Evolutionary conservation across 495 filamentous ascomycete genomes (phyloP), one percentile per base, ranked within the genome.

Genomic region (Apiosordaria backusii): DNA sequence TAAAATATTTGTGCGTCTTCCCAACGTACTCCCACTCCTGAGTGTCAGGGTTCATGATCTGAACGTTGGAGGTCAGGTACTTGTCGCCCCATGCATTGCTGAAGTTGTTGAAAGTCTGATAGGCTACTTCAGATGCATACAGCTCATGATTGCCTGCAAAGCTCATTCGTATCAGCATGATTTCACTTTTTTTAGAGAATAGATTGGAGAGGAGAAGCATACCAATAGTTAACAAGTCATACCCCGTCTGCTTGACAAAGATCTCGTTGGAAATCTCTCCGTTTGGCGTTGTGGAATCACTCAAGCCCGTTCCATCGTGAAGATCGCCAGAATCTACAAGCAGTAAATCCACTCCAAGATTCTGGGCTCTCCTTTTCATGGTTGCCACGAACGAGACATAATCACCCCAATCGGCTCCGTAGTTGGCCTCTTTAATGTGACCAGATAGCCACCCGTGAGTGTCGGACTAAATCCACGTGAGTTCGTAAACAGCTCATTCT

Each of bases 401-500:
- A 74, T 95, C 91, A n/a, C 91, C 91, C 87, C 91, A 93, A 73
- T 95, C 91, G 35, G 89, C 90, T 23, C 88, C 89, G 75, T 88
- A 95, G 9, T 88, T 90, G 2, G 85, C 81, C 78, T 93, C 90
- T 75, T 89, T 87, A 23, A 95, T 78, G 82, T 95, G 91, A 24
- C 91, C 91, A 25, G 85, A 90, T 71, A 92, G 84, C 91, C 91
- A 95, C 70, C 91, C 91, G 78, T 95, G 91, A 21, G 88, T 90
- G 75, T 92, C 87, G 29, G 75, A 74, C 75, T 77, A n/a, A n/a
- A 50, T 10, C 27, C 3, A 21, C 25, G 6, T 16, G 5, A 22
- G 25, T 15, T 45, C 6, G 60, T 62, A 10, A 62, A 29, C 60
- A 24, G 18, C 24, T 18, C 27, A 27, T 4, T 1, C 53, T 29